phyloP scores from a whole-genome alignment of 169 alveolate genomes.

The Eimeria praecox region DNA sequence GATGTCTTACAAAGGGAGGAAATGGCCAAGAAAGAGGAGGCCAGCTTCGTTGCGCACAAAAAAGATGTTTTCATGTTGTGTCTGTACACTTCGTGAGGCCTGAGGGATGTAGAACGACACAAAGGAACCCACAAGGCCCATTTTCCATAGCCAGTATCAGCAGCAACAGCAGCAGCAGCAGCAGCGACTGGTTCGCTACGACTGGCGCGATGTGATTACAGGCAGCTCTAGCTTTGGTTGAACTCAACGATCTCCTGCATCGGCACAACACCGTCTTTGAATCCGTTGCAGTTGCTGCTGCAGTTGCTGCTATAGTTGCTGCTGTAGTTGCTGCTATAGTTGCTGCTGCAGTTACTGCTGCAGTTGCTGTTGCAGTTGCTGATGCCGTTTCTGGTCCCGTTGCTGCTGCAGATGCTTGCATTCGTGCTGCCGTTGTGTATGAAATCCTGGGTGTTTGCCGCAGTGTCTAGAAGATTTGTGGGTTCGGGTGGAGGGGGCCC shows the following conservation, averaged over 20 bases:
- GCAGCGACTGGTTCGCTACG: too few relatives aligned
- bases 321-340: background rate
- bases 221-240: background rate
- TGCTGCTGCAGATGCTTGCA: background rate
- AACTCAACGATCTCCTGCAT: background rate
- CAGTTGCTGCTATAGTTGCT: background rate
- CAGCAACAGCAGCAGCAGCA: too few relatives aligned
- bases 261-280: background rate
- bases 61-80: too few relatives aligned
- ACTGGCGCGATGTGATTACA: too few relatives aligned
- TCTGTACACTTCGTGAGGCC: too few relatives aligned
- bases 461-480: background rate
- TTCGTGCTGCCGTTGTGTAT: background rate
- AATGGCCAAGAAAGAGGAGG: too few relatives aligned
- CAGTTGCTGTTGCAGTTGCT: background rate
- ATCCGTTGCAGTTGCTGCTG: background rate
- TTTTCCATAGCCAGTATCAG: too few relatives aligned
- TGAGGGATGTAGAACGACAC: too few relatives aligned
- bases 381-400: constrained; percentile 4
- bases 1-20: too few relatives aligned
- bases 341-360: background rate
- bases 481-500: background rate
- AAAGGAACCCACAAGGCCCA: too few relatives aligned
- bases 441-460: background rate
- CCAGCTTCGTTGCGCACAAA: too few relatives aligned